Evolutionary conservation across 768 basidiomycete genomes (phyloP).

Genomic region (Naganishia vaughanmartiniae): DNA sequence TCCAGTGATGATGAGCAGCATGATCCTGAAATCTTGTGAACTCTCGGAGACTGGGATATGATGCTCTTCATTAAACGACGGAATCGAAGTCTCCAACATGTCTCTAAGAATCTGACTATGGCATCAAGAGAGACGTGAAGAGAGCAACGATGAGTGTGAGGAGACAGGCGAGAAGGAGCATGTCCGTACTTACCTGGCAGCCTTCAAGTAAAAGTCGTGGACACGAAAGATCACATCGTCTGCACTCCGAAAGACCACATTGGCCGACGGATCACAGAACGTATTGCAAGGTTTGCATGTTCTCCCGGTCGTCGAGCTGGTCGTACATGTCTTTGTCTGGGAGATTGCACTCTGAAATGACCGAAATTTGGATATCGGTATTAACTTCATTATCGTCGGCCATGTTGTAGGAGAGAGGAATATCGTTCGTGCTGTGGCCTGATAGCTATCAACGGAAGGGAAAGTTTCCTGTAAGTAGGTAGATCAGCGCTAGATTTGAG

Average conservation of each 20-base stretch:
- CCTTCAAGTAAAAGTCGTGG: constrained; percentile 1
- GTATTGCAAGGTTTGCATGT: not conserved
- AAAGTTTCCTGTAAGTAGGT: no score
- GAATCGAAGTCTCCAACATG: constrained; percentile 1
- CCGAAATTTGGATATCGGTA: not conserved
- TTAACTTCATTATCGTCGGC: not conserved
- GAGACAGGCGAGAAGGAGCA: no score
- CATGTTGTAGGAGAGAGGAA: no score
- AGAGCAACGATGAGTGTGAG: no score
- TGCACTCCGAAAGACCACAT: not conserved
- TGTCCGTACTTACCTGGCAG: constrained; percentile 4
- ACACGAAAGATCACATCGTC: constrained; percentile 7
- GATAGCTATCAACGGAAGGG: no score
- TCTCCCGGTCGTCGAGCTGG: no score
- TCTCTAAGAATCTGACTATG: not conserved
- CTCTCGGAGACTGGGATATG: not conserved
- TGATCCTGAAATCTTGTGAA: not conserved
- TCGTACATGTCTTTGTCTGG: no score
- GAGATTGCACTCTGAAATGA: no score
- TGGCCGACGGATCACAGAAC: not conserved
- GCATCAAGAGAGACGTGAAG: not conserved
- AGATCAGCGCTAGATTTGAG: no score
- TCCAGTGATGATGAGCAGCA: constrained; percentile 11
- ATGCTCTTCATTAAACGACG: not conserved
- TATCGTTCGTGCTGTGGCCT: no score